phyloP scores from a whole-genome alignment of 805 yeast species.

The Pichia paraexigua region DNA sequence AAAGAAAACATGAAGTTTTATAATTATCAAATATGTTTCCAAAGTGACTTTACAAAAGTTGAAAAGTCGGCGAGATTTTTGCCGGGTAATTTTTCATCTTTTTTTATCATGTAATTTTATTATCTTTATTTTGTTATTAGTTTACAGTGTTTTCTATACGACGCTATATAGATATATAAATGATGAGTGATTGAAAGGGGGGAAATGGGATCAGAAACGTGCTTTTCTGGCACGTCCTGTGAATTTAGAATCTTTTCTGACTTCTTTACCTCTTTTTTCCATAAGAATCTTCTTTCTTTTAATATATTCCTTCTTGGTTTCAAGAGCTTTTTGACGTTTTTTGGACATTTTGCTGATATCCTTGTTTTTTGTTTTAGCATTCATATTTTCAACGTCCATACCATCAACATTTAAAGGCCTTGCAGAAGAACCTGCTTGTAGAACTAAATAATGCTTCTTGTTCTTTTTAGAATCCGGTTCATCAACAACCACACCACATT shows the following conservation, averaged over 20 bases:
- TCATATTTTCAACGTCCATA: slow-evolving; percentile 67
- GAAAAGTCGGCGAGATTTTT: background rate
- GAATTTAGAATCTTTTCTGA: slow-evolving; percentile 84
- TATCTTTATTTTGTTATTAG: background rate
- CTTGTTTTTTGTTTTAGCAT: slow-evolving; percentile 3
- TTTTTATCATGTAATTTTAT: background rate
- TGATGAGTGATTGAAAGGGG: background rate
- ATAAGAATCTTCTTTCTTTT: slow-evolving; percentile 86
- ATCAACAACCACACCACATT: slow-evolving; percentile 91
- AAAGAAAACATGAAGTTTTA: background rate
- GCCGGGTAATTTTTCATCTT: background rate
- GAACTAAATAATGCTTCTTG: slow-evolving; percentile 81
- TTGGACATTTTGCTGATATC: slow-evolving; percentile 35
- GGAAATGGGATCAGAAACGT: slow-evolving; percentile 35
- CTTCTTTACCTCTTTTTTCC: slow-evolving; percentile 84
- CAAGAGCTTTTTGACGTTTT: slow-evolving; percentile 48
- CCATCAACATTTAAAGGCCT: slow-evolving; percentile 70
- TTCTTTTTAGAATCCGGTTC: slow-evolving; percentile 89
- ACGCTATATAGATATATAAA: too few species aligned
- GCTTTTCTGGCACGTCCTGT: slow-evolving; percentile 80
- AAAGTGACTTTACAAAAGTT: background rate
- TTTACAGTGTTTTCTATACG: background rate
- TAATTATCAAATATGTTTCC: background rate
- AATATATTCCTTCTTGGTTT: slow-evolving; percentile 73
- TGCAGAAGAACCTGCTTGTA: slow-evolving; percentile 79